Evolutionary conservation across 1,139 yeast genomes (phyloP), one percentile per base, ranked within the genome.

Genomic region (Oligophagozyma castellii): DNA sequence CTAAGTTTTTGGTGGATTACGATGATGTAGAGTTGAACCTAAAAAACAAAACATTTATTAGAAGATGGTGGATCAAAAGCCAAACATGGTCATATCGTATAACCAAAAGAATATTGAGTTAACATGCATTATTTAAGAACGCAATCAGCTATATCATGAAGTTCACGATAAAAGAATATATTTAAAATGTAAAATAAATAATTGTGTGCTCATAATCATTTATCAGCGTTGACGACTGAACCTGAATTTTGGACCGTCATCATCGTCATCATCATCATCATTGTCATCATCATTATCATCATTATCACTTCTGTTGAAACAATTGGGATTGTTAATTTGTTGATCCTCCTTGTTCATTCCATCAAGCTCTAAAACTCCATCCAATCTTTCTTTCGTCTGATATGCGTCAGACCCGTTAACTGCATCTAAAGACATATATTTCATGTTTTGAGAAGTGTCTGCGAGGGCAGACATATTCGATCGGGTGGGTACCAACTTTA

Each of bases 231-330:
- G 36, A 21, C 54, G 43, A 29, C 53, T 51, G 23, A 60, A 58
- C 33, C 45, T 56, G 35, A 61, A 61, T 10, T 44, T 46, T 2
- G 64, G 63, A 3, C 44, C 49, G 29, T 58, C 62, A 22, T 44
- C 48, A 12, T 39, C 46, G 12, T 37, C 40, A 12, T 39, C n/a
- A 55, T 40, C 44, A 22, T 35, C 41, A 16, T 29, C 30, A n/a
- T 29, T 34, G 4, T 34, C 35, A 15, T 32, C 33, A 8, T 32
- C 35, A 10, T 29, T 31, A 28, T 31, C 26, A 15, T 25, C 21
- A 14, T 12, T 25, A 18, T 14, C 24, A 10, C 19, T 22, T 4
- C 11, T 19, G n/a, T n/a, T 19, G 14, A 21, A 14, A 4, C 14
- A 11, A 14, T 21, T 12, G 13, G 13, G 6, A 5, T 13, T 3